Evolutionary conservation across 1,139 yeast genomes (phyloP).

Genomic region (Pichia sp.): DNA sequence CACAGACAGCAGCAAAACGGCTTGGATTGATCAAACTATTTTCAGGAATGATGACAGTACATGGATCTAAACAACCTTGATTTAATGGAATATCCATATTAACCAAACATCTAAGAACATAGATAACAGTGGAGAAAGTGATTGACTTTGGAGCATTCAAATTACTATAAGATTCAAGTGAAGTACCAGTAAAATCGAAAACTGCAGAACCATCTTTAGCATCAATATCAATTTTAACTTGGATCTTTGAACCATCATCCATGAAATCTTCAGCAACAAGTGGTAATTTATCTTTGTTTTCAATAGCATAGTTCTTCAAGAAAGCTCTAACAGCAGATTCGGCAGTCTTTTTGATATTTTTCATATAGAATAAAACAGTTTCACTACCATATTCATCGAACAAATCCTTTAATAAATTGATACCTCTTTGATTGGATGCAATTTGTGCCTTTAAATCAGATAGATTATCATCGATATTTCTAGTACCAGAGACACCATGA

Average conservation of each 20-base stretch:
- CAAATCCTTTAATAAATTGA: slow-evolving; percentile 45
- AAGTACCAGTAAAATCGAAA: slow-evolving; percentile 57
- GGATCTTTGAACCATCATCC: slow-evolving; percentile 33
- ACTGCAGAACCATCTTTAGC: slow-evolving; percentile 42
- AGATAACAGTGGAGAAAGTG: slow-evolving; percentile 43
- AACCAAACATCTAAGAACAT: slow-evolving; percentile 43
- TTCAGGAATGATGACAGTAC: slow-evolving; percentile 39
- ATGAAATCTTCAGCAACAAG: slow-evolving; percentile 37
- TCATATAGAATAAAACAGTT: slow-evolving; percentile 58
- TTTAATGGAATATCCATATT: slow-evolving; percentile 46
- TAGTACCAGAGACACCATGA: slow-evolving; percentile 61
- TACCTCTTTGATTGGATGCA: slow-evolving; percentile 67
- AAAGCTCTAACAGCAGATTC: slow-evolving; percentile 47
- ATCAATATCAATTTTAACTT: slow-evolving; percentile 38
- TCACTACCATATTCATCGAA: slow-evolving; percentile 50
- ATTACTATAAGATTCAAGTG: slow-evolving; percentile 41
- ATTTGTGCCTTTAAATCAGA: slow-evolving; percentile 66
- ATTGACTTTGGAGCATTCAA: slow-evolving; percentile 45
- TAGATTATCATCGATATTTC: slow-evolving; percentile 58
- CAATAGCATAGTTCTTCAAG: slow-evolving; percentile 18
- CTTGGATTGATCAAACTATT: slow-evolving; percentile 41
- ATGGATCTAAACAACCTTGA: slow-evolving; percentile 46
- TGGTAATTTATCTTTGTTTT: slow-evolving; percentile 23
- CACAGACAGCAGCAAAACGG: slow-evolving; percentile 45
- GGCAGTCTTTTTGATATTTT: slow-evolving; percentile 59